A percentile compares a stretch with the other conserved stretches of the same genome.
These are phyloP conservation scores for Colletotrichum sp. DNA, from an alignment of 2,329 filamentous ascomycete genomes.

Conservation along the genomic window DNA sequence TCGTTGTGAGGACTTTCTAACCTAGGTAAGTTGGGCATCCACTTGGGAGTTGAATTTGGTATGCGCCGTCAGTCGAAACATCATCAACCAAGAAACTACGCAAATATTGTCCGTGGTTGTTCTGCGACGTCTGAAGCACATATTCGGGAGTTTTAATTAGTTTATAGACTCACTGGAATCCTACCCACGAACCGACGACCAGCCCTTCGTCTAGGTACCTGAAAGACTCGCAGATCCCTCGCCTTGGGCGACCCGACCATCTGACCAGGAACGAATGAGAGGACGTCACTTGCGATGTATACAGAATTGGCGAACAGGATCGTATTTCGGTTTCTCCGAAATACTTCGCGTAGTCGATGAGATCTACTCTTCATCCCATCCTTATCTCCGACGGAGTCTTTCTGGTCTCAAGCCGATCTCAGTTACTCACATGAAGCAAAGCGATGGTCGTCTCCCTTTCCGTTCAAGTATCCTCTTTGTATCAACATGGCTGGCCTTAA, in stretches of 20 bases:
- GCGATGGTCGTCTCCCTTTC: fast-evolving
- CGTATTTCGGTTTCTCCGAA: fast-evolving
- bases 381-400: background rate
- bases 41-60: background rate
- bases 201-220: fast-evolving
- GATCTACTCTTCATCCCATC: background rate
- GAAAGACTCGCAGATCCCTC: background rate
- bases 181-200: background rate
- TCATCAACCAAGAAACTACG: no score
- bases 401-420: background rate
- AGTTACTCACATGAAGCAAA: background rate
- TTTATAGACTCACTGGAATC: background rate
- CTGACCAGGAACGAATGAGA: background rate
- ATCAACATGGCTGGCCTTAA: background rate
- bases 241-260: fast-evolving
- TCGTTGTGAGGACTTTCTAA: background rate
- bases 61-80: background rate
- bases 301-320: background rate
- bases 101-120: fast-evolving
- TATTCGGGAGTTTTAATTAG: background rate
- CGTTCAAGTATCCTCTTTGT: background rate
- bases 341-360: background rate
- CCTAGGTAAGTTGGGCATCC: background rate
- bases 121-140: background rate
- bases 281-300: background rate